Base-by-base conservation (phyloP, 2,329 filamentous ascomycete genomes). In the Zymoseptoria pseudotritici region DNA sequence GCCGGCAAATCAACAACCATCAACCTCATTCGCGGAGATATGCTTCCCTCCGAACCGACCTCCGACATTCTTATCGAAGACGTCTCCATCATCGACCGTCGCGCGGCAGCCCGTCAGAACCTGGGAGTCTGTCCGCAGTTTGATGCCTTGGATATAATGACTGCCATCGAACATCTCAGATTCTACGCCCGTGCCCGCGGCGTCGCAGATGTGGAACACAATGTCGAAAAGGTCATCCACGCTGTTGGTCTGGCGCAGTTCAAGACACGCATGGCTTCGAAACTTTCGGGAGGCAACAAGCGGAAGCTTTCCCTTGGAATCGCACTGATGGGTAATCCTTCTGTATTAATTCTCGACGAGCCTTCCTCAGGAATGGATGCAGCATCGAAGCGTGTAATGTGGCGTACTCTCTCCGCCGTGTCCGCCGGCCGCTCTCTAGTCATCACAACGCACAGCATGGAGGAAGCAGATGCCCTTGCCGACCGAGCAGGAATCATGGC, bases 391-490 rank as follows among this genome's bases (percentile, higher is more conserved):
- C 84, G 93, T 50, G 83, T 95, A 65, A 96, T 97, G 89, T 97
- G 93, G 93, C 85, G 85, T 59, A 96, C 91, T 0, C 80, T 97
- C 0, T 83, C 84, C 3, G 82, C 85, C 1, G 86, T 92, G 3
- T 86, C 88, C 0, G 83, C 85, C 0, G 91, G 91, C 0, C 83
- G 92, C n/a, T 89, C 87, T 0, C 84, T 97, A 17, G 80, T 97
- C 1, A 82, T 97, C 19, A 97, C 93, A 0, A 97, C 93, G 0
- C 93, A 97, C 73, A 90, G 85, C 54, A 96, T 97, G 91, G 92
- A 97, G 73, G 93, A 97, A 75, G 93, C 92, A 0, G 91, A 96
- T 69, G 91, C 91, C 0, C 80, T 97, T 2, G 92, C 92, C 0
- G 86, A 85, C 29, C 83, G 91, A 1, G 91, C 89, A 0, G 93